Base-by-base conservation (phyloP, 2,329 filamentous ascomycete genomes). In the Blumeriella jaapii region DNA sequence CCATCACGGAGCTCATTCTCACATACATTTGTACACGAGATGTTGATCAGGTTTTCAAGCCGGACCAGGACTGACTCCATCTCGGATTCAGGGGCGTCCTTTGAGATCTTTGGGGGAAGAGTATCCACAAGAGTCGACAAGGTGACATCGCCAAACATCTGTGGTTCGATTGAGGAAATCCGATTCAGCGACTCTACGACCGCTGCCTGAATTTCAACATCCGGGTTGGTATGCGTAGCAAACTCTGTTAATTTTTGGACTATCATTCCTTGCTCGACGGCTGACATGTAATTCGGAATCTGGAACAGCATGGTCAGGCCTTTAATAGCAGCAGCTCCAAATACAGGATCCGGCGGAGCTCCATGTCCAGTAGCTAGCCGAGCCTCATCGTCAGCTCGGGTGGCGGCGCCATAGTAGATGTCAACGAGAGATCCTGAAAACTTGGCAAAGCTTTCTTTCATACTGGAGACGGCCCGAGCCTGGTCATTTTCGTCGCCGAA, bases 191-290 rank as follows among this genome's bases (percentile, higher is more conserved):
- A 48, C 9, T 29, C 13, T 9, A 54, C 32, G 6, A 46, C 43
- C 14, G 47, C 35, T 5, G 34, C 14, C 5, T 43, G 41, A 35
- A 52, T 40, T 10, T 46, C 42, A 3, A 26, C 25, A 14, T 40
- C 34, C 20, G 40, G 29, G n/a, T 25, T 18, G 8, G 24, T 8
- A 10, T 27, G 39, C 13, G 49, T 27, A 4, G 44, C 41, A 24
- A 52, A 39, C 1, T 42, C 37, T 26, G 45, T 46, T 5, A 56
- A 34, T 19, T 48, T 41, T 19, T 49, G 38, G 16, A 55, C 35
- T 11, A 52, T 40, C 16, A 46, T 45, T 5, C 42, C 41, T 22
- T 46, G 47, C 6, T 54, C 47, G 6, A 36, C 35, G 11, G 35
- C 38, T 4, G 44, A 40, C 4, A 54, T 36, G 19, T 44, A 50